Evolutionary conservation across 177 flowering plant genomes (phyloP).

Genomic region (Vitis hybrid): DNA sequence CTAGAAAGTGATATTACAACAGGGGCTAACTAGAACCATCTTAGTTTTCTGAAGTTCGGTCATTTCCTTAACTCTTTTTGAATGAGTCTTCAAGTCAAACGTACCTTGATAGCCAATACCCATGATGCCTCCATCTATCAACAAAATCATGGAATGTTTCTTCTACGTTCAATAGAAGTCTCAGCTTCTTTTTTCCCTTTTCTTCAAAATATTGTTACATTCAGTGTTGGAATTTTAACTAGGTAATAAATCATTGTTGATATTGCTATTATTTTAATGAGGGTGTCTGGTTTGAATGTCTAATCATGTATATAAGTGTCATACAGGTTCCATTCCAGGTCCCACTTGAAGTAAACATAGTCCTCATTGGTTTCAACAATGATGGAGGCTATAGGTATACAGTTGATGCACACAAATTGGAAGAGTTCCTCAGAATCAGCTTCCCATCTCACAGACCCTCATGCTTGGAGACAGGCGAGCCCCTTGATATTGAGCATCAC

Average conservation of each 20-base stretch:
- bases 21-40: no score
- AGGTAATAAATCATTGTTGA: background rate
- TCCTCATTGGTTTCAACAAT: slow-evolving; percentile 77
- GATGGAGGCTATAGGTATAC: slow-evolving; percentile 90
- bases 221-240: background rate
- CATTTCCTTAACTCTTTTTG: no score
- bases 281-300: background rate
- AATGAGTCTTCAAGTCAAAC: no score
- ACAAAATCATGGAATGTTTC: background rate
- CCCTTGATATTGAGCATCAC: slow-evolving; percentile 91
- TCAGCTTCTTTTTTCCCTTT: background rate
- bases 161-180: background rate
- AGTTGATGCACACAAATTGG: slow-evolving; percentile 68
- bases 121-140: background rate
- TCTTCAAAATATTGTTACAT: background rate
- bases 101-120: background rate
- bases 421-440: slow-evolving; percentile 64
- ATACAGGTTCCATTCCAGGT: slow-evolving; percentile 96
- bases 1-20: no score
- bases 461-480: slow-evolving; percentile 89
- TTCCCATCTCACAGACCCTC: slow-evolving; percentile 84
- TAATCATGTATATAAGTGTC: slow-evolving; percentile 1
- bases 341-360: slow-evolving; percentile 91
- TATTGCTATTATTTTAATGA: background rate
- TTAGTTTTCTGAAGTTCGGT: no score